phyloP scores from a whole-genome alignment of 1,139 yeast species.

The Yamadazyma jaroonii region DNA sequence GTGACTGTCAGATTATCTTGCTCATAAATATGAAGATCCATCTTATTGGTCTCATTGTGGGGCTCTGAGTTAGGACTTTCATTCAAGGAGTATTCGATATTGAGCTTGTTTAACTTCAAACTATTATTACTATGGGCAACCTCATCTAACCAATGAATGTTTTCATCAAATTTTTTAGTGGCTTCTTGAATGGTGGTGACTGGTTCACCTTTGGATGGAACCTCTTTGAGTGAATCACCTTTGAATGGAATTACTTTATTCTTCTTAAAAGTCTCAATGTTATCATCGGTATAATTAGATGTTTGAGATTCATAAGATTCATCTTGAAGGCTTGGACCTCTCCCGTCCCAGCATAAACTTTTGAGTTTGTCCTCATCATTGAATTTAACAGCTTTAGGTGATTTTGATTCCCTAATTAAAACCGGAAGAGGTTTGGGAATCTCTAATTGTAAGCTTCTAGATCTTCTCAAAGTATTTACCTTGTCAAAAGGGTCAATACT shows the following conservation, averaged over 20 bases:
- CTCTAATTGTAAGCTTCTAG: conserved; percentile 10
- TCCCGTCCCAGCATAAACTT: not conserved
- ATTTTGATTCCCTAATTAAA: conserved; percentile 5
- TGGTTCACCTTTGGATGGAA: too few relatives aligned
- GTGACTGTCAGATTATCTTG: too few relatives aligned
- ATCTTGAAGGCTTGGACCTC: too few relatives aligned
- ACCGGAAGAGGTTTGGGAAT: conserved; percentile 1
- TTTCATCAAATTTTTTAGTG: conserved; percentile 1
- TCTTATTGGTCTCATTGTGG: too few relatives aligned
- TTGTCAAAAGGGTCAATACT: conserved; percentile 16
- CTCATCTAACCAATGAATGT: conserved; percentile 8
- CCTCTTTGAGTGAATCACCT: too few relatives aligned
- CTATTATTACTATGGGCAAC: conserved; percentile 7
- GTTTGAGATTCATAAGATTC: not conserved
- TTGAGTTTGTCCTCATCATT: conserved; percentile 1
- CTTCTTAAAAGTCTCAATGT: too few relatives aligned
- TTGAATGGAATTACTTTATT: too few relatives aligned
- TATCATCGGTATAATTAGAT: not conserved
- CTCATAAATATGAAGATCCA: too few relatives aligned
- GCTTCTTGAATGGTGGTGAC: too few relatives aligned
- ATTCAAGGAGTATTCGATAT: not conserved
- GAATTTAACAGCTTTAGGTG: conserved; percentile 10
- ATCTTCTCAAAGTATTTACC: conserved; percentile 4
- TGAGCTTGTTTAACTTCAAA: conserved; percentile 2
- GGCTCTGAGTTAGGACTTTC: too few relatives aligned